Base-by-base conservation (phyloP, 2,329 filamentous ascomycete genomes). In the Fusarium floridanum region DNA sequence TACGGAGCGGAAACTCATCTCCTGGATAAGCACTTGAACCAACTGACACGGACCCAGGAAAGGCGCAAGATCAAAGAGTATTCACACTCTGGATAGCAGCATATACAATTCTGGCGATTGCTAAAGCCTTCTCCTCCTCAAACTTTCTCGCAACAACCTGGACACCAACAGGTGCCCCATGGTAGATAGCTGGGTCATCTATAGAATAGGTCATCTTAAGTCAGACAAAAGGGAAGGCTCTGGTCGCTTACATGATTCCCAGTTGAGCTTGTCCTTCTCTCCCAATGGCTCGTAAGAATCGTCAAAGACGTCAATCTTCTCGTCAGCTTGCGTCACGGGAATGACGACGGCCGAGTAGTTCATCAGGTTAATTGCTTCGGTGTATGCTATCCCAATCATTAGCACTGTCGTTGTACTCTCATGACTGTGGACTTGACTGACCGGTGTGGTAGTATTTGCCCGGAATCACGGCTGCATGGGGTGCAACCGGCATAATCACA, bases 291-390 rank as follows among this genome's bases (percentile, higher is more conserved):
- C 69, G 71, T 84, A 86, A 0, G 74, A 78, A 5, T 73, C 37
- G 41, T 85, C 81, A 27, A 82, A 77, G 16, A 80, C 74, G 76
- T 91, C 90, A 6, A 90, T 61, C 0, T 62, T 77, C 75, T 88
- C 87, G 66, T 91, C 85, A 0, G 85, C 88, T 50, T 80, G 84
- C 0, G 88, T 90, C 1, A 91, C 87, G 0, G 90, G 90, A 20
- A 92, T 83, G 2, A 88, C 84, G 0, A 86, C 85, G 36, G 82
- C 83, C 1, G 86, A 88, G 67, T 91, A 91, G 76, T 91, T 89
- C 20, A 91, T 73, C 20, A 89, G 57, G 72, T 91, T 92, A 53
- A 90, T 83, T 14, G 83, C 66, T 39, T 79, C 76, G 1, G 80
- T 81, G 8, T 84, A 84, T 5, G 70, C 82, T 82, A 5, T 17